Conservation (phyloP, 2,329 filamentous ascomycete genomes). For the Shiraia sp. region DNA sequence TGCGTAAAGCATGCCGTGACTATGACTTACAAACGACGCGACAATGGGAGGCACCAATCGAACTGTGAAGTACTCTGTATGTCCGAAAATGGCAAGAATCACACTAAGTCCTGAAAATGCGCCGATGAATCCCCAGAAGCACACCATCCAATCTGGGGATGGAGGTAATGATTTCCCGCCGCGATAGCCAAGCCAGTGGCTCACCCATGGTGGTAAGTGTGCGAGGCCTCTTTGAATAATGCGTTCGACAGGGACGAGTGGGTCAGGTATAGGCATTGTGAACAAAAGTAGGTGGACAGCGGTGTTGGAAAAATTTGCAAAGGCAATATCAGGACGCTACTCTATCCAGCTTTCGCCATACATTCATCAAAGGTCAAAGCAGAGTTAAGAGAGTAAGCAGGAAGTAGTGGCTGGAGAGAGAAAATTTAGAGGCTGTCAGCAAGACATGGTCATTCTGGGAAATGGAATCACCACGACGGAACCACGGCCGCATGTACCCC, state of each 20-base stretch:
- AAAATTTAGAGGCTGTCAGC: conserved; percentile 13
- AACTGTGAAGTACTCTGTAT: conserved; percentile 44
- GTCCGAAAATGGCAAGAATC: conserved; percentile 46
- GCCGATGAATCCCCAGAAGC: conserved; percentile 49
- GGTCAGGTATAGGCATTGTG: conserved; percentile 29
- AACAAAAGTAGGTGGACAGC: neutral
- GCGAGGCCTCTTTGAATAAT: conserved; percentile 32
- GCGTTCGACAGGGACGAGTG: conserved; percentile 32
- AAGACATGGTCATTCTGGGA: conserved; percentile 15
- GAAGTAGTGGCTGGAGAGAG: neutral
- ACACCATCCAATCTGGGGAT: conserved; percentile 38
- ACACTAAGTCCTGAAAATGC: conserved; percentile 48
- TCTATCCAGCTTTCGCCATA: too few relatives aligned
- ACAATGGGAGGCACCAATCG: conserved; percentile 49
- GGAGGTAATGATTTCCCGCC: conserved; percentile 26
- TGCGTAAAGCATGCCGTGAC: neutral
- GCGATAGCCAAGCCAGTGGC: conserved; percentile 65
- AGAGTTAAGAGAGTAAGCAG: neutral
- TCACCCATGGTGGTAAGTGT: conserved; percentile 65
- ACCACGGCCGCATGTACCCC: conserved; percentile 26
- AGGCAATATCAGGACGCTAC: too few relatives aligned
- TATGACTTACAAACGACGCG: conserved; percentile 42
- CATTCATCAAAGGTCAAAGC: conserved; percentile 8
- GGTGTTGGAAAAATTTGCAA: too few relatives aligned
- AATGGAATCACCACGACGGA: conserved; percentile 15